Base-by-base conservation (phyloP, 2,329 filamentous ascomycete genomes). In the Triangularia verruculosa region DNA sequence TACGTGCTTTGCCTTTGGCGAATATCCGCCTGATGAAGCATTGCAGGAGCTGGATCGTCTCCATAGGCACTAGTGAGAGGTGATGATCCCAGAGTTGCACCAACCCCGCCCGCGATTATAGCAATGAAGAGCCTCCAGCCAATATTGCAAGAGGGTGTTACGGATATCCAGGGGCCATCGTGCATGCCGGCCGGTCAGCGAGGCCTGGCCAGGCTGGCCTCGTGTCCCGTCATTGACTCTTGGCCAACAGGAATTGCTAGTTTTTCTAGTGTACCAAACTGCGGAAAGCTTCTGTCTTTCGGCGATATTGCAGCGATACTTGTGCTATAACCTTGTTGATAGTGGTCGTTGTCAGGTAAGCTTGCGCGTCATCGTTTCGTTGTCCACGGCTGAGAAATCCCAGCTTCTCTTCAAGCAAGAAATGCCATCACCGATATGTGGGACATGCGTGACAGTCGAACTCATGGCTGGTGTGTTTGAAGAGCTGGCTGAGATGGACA, bases 261-360 rank as follows among this genome's bases (percentile, higher is more conserved):
- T 56, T 54, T 63, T 60, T 56, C 62, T 64, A 61, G 61, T 59
- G 62, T 62, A 66, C 66, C 66, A 64, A 22, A n/a, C 56, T 43
- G 32, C 56, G 30, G 30, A 58, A 43, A 24, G 56, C 56, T 43
- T 58, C 34, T 34, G 28, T 22, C n/a, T 54, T 54, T n/a, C 17
- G 28, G 27, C 34, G 17, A 30, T 56, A 30, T 56, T 32, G n/a
- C 25, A 56, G 53, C 53, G 22, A 20, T 56, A 17, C 15, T 20
- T 30, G 22, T 56, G 53, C 15, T 56, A 56, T 56, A 56, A 15
- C 15, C 53, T 6, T 56, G 11, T 12, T 11, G 24, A 17, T 15
- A 55, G 52, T 34, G 54, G 54, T 39, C 11, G 17, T 20, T 58
- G 15, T 20, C 25, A 43, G 56, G 17, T 47, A 47, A 47, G 22